Conservation (phyloP, 2,329 filamentous ascomycete genomes). For the Cladosporium cucumerinum region DNA sequence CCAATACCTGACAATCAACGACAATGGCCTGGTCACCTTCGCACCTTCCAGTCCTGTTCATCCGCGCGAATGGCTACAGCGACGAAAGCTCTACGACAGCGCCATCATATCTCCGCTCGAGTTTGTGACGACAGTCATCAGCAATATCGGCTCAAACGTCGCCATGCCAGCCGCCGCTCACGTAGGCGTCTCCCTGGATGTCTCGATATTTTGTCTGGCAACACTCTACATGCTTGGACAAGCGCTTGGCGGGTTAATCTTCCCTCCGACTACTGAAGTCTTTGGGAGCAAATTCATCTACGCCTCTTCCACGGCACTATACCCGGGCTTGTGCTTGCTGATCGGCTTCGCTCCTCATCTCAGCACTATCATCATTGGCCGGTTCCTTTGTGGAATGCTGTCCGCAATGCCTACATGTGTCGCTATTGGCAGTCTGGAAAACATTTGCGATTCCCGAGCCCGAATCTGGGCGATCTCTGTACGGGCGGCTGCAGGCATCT, state of each 20-base stretch:
- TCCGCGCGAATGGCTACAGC: constrained; percentile 20
- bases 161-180: background rate
- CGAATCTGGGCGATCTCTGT: constrained; percentile 38
- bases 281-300: constrained; percentile 39
- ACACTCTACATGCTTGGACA: constrained; percentile 37
- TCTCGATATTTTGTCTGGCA: constrained; percentile 15
- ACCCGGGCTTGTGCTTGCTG: constrained; percentile 37
- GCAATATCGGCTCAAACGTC: constrained; percentile 20
- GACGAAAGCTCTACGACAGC: constrained; percentile 22
- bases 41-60: constrained; percentile 16
- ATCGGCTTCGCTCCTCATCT: constrained; percentile 39
- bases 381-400: constrained; percentile 44
- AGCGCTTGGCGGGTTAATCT: constrained; percentile 38
- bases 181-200: constrained; percentile 10
- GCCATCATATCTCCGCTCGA: constrained; percentile 25
- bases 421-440: constrained; percentile 48
- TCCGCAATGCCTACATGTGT: constrained; percentile 50
- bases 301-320: constrained; percentile 33
- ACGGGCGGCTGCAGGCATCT: constrained; percentile 2
- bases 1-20: constrained; percentile 9
- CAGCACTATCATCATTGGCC: constrained; percentile 39
- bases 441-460: constrained; percentile 46
- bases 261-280: constrained; percentile 40
- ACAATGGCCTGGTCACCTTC: constrained; percentile 22
- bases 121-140: constrained; percentile 22